Evolutionary conservation across 495 filamentous ascomycete species (phyloP).

Genomic region (Podospora tetraspora): DNA sequence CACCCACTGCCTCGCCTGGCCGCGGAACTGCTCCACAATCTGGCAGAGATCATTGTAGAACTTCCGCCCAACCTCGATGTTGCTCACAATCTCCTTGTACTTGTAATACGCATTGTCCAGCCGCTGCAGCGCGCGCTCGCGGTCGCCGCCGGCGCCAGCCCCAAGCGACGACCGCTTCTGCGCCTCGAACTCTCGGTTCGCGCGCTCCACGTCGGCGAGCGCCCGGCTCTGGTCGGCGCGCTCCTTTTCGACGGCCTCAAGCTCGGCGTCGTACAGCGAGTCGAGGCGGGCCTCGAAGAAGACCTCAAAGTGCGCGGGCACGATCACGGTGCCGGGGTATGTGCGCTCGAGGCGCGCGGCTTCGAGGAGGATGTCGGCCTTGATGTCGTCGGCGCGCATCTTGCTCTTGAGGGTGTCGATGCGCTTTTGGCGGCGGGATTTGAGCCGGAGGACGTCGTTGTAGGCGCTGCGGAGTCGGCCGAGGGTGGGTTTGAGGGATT

Average conservation of each 20-base stretch:
- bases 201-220: slow-evolving; percentile 58
- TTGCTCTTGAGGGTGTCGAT: slow-evolving; percentile 72
- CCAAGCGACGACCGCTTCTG: slow-evolving; percentile 59
- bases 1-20: slow-evolving; percentile 72
- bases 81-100: slow-evolving; percentile 89
- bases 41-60: slow-evolving; percentile 95
- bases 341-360: slow-evolving; percentile 78
- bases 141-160: slow-evolving; percentile 67
- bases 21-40: slow-evolving; percentile 68
- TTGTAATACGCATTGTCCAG: slow-evolving; percentile 90
- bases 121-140: slow-evolving; percentile 79
- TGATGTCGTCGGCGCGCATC: slow-evolving; percentile 83
- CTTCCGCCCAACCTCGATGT: slow-evolving; percentile 82
- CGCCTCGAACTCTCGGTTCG: slow-evolving; percentile 70
- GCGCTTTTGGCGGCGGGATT: slow-evolving; percentile 68
- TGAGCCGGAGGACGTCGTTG: slow-evolving; percentile 76
- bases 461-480: slow-evolving; percentile 66
- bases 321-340: slow-evolving; percentile 76
- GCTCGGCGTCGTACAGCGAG: slow-evolving; percentile 69
- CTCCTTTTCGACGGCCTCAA: slow-evolving; percentile 65
- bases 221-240: slow-evolving; percentile 70
- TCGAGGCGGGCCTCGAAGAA: slow-evolving; percentile 79
- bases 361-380: slow-evolving; percentile 72
- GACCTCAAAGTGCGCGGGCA: slow-evolving; percentile 80
- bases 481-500: slow-evolving; percentile 72